Evolutionary conservation across 2,329 filamentous ascomycete species (phyloP).

Genomic region (Aplosporella prunicola): DNA sequence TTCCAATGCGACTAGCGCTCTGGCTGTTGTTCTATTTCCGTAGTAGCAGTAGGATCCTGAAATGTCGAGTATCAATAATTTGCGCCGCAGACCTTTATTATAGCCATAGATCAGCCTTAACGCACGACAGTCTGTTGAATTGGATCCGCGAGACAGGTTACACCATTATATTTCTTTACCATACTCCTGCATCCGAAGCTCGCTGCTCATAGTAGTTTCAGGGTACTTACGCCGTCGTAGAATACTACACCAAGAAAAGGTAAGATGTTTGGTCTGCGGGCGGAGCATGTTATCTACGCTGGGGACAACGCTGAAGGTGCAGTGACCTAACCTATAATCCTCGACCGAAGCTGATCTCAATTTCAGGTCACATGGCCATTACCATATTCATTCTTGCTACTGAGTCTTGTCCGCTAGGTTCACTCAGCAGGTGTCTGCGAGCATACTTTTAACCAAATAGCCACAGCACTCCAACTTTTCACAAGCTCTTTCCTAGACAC

Average conservation of each 20-base stretch:
- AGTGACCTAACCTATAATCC: background rate
- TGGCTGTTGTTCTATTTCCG: constrained; percentile 5
- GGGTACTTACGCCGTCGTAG: constrained; percentile 1
- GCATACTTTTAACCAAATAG: too few relatives aligned
- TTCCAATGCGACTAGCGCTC: background rate
- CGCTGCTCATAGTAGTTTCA: constrained; percentile 3
- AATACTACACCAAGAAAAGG: constrained; percentile 3
- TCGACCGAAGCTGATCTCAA: background rate
- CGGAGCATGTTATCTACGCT: constrained; percentile 1
- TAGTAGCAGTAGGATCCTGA: constrained; percentile 4
- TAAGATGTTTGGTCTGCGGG: background rate
- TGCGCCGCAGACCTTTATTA: too few relatives aligned
- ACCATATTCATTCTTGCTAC: background rate
- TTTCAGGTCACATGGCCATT: constrained; percentile 1
- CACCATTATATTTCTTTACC: constrained; percentile 2
- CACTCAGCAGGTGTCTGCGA: constrained; percentile 4
- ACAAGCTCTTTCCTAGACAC: constrained; percentile 3
- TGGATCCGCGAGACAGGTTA: constrained; percentile 2
- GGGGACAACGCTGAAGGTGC: constrained; percentile 3
- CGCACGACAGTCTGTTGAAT: constrained; percentile 6
- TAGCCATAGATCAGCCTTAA: constrained; percentile 1
- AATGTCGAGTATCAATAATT: too few relatives aligned
- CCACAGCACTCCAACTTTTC: background rate
- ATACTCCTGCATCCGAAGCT: constrained; percentile 3
- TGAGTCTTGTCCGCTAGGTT: background rate